Conservation (phyloP, 2,329 filamentous ascomycete genomes). For the Sarocladium oryzae region DNA sequence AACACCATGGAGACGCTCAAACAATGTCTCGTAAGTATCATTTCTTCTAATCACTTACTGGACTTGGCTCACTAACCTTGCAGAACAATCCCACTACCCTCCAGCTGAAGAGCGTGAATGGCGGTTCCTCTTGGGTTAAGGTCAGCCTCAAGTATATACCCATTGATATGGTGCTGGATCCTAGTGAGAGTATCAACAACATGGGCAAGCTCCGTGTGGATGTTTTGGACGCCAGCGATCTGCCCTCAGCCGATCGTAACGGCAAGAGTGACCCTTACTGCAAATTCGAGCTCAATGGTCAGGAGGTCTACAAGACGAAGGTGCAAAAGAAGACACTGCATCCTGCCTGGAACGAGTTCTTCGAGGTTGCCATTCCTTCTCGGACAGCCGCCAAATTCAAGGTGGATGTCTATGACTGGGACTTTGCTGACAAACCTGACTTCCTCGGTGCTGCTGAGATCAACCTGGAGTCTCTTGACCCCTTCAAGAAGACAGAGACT, state of each 20-base stretch:
- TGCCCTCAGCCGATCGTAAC: slow-evolving; percentile 93
- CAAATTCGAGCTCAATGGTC: slow-evolving; percentile 85
- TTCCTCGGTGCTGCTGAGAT: slow-evolving; percentile 74
- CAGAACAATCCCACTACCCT: slow-evolving; percentile 86
- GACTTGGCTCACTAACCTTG: not conserved
- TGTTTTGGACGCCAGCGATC: slow-evolving; percentile 74
- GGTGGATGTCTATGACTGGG: slow-evolving; percentile 87
- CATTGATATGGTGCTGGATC: slow-evolving; percentile 87
- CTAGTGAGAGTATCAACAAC: slow-evolving; percentile 97
- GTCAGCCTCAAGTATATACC: slow-evolving; percentile 94
- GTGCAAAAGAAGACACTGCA: slow-evolving; percentile 94
- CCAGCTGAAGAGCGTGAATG: slow-evolving; percentile 71
- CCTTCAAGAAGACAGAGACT: slow-evolving; percentile 74
- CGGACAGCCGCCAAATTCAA: slow-evolving; percentile 78
- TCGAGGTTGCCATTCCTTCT: slow-evolving; percentile 76
- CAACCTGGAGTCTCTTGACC: slow-evolving; percentile 72
- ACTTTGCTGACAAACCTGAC: slow-evolving; percentile 93
- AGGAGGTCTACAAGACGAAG: slow-evolving; percentile 92
- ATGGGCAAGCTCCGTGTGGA: slow-evolving; percentile 95
- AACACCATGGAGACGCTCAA: slow-evolving; percentile 83
- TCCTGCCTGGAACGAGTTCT: slow-evolving; percentile 93
- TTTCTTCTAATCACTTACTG: not conserved
- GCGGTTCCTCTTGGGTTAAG: slow-evolving; percentile 65
- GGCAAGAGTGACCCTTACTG: slow-evolving; percentile 96
- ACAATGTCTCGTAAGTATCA: slow-evolving; percentile 67